phyloP scores from a whole-genome alignment of 2,329 filamentous ascomycete genomes.

The Periconia sp. region DNA sequence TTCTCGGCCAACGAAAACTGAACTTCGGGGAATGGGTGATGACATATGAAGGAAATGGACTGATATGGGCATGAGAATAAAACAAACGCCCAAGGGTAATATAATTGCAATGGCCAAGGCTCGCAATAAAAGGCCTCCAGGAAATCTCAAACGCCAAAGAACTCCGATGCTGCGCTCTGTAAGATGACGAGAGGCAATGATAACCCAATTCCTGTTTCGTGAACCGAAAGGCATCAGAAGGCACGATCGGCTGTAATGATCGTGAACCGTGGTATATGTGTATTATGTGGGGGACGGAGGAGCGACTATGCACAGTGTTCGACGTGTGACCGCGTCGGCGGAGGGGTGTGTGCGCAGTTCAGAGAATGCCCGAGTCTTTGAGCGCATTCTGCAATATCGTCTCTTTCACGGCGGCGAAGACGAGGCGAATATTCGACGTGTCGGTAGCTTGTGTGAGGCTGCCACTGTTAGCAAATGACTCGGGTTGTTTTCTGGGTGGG shows the following conservation, averaged over 20 bases:
- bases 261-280: slow-evolving; percentile 44
- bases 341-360: slow-evolving; percentile 11
- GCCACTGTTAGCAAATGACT: slow-evolving; percentile 30
- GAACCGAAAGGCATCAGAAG: slow-evolving; percentile 36
- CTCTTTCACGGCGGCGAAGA: slow-evolving; percentile 98
- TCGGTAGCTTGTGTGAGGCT: slow-evolving; percentile 98
- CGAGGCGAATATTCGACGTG: slow-evolving; percentile 95
- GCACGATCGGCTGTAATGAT: slow-evolving; percentile 36
- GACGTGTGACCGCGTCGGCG: slow-evolving; percentile 28
- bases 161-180: slow-evolving; percentile 48
- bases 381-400: slow-evolving; percentile 98
- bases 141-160: slow-evolving; percentile 38
- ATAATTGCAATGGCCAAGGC: slow-evolving; percentile 21
- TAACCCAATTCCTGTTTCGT: slow-evolving; percentile 42
- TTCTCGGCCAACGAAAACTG: slow-evolving; percentile 12
- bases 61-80: slow-evolving; percentile 9
- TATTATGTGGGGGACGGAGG: slow-evolving; percentile 39
- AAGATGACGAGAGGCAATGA: slow-evolving; percentile 44
- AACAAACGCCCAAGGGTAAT: slow-evolving; percentile 24
- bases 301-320: slow-evolving; percentile 39
- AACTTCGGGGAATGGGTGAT: slow-evolving; percentile 10
- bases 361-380: slow-evolving; percentile 95
- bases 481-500: too few relatives aligned
- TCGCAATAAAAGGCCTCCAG: slow-evolving; percentile 24
- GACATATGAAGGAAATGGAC: slow-evolving; percentile 10